Base-by-base conservation (phyloP, 371 early-diverging fungal species). In the Mucor circinelloides region DNA sequence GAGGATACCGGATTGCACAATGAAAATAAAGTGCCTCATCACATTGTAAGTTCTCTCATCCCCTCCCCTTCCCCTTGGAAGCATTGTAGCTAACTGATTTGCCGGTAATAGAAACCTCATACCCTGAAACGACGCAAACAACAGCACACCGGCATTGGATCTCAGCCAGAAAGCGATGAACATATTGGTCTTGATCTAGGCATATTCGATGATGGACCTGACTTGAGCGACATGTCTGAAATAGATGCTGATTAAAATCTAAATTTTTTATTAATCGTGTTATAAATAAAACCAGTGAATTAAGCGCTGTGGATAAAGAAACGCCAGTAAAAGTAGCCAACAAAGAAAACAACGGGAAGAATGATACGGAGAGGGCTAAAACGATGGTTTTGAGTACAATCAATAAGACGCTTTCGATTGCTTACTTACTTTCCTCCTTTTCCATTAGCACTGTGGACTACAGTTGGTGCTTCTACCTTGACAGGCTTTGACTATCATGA, bases 181-280 rank as follows among this genome's bases (percentile, higher is more conserved):
- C 74, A 76, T 36, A 50, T 69, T 28, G 66, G 70, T 1, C 60
- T 79, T 23, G 71, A 77, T 57, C 61, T 75, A 27, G 77, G 75
- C 23, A 78, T 83, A 30, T 83, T 83, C 71, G 83, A 83, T 48
- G 83, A 83, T 70, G 83, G 83, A 27, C 80, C 83, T 25, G 83
- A 83, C 48, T 67, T 83, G 15, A 83, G 83, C 56, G 83, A 83
- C n/a, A 70, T 81, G 69, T 81, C 82, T 56, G 80, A 76, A 34
- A 66, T 73, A 25, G 79, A 76, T 61, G 28, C 54, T 70, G 44
- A 65, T 31, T 54, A 8, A 25, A 40, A 52, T 52, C 52, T 52
- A 52, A 52, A 10, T 52, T 25, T 58, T 57, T 32, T 57, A 21
- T 56, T 56, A 31, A 23, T 50, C 5, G 3, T 50, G 9, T 9